These are phyloP conservation scores for Phytophthora macrochlamydospora DNA, from an alignment of 352 stramenopile genomes.

Conservation along the genomic window DNA sequence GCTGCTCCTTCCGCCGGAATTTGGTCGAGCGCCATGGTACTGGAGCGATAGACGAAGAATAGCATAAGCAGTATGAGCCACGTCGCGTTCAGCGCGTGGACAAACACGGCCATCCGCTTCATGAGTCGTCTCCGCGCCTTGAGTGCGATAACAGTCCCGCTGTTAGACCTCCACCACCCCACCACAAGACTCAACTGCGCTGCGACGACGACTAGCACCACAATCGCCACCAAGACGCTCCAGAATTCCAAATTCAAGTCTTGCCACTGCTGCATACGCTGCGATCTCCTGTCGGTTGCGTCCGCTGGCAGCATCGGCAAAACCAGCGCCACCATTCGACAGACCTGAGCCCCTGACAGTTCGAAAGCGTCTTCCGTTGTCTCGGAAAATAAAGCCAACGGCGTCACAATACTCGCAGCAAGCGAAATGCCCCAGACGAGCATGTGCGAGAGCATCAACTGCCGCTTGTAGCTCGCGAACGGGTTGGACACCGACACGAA, in stretches of 20 bases:
- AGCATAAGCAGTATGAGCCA: slow-evolving; percentile 67
- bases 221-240: slow-evolving; percentile 56
- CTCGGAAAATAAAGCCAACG: slow-evolving; percentile 48
- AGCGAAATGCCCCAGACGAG: slow-evolving; percentile 58
- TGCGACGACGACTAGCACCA: slow-evolving; percentile 64
- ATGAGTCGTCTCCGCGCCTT: slow-evolving; percentile 72
- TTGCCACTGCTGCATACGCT: slow-evolving; percentile 56
- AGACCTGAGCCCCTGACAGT: slow-evolving; percentile 56
- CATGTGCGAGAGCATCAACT: slow-evolving; percentile 61
- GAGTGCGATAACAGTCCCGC: slow-evolving; percentile 71
- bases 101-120: slow-evolving; percentile 77
- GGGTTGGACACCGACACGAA: slow-evolving; percentile 80
- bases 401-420: slow-evolving; percentile 43
- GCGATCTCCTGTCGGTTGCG: slow-evolving; percentile 22
- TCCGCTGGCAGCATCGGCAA: slow-evolving; percentile 54
- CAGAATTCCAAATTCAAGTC: slow-evolving; percentile 64
- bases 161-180: slow-evolving; percentile 80
- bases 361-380: slow-evolving; percentile 40
- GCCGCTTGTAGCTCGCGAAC: slow-evolving; percentile 73
- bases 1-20: slow-evolving; percentile 29
- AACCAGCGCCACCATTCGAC: slow-evolving; percentile 47
- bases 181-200: slow-evolving; percentile 66
- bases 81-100: slow-evolving; percentile 68
- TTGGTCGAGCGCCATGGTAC: slow-evolving; percentile 36
- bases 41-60: slow-evolving; percentile 70